Conservation (phyloP, 1,139 yeast genomes). For the Zygosaccharomyces pseudobailii region DNA sequence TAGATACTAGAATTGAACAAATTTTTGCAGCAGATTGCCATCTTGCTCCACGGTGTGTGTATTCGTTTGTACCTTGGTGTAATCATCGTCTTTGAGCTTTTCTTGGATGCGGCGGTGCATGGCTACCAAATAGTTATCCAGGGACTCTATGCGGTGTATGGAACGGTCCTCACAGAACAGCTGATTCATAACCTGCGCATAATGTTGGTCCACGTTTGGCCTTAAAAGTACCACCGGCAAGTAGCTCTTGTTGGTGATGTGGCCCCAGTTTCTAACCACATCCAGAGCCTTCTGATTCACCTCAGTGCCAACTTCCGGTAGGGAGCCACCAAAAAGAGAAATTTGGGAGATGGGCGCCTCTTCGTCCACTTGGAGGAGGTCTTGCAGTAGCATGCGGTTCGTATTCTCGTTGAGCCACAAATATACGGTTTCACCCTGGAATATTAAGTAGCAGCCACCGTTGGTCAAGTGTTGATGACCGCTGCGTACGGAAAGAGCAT, state of each 20-base stretch:
- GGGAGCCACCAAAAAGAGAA: constrained; percentile 26
- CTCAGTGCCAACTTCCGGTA: constrained; percentile 69
- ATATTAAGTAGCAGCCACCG: constrained; percentile 76
- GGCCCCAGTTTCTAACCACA: constrained; percentile 41
- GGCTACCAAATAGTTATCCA: constrained; percentile 55
- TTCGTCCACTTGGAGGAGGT: constrained; percentile 66
- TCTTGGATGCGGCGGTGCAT: constrained; percentile 58
- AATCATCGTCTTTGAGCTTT: constrained; percentile 43
- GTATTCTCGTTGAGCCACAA: constrained; percentile 73
- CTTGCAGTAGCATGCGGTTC: constrained; percentile 62
- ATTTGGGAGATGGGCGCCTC: constrained; percentile 46
- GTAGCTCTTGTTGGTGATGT: constrained; percentile 19
- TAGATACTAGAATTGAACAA: constrained; percentile 27
- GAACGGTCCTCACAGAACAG: constrained; percentile 72
- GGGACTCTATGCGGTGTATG: constrained; percentile 46
- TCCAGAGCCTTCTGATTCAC: constrained; percentile 67
- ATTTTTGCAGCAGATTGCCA: constrained; percentile 35
- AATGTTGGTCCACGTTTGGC: constrained; percentile 31
- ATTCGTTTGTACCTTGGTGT: constrained; percentile 18
- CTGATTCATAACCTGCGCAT: constrained; percentile 37
- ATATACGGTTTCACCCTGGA: constrained; percentile 59
- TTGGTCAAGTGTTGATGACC: constrained; percentile 24
- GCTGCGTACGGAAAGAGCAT: constrained; percentile 36
- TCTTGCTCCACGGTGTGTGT: constrained; percentile 21
- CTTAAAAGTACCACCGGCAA: constrained; percentile 29